phyloP scores from a whole-genome alignment of 139 green algal genomes.

The Marvania coccoides region DNA sequence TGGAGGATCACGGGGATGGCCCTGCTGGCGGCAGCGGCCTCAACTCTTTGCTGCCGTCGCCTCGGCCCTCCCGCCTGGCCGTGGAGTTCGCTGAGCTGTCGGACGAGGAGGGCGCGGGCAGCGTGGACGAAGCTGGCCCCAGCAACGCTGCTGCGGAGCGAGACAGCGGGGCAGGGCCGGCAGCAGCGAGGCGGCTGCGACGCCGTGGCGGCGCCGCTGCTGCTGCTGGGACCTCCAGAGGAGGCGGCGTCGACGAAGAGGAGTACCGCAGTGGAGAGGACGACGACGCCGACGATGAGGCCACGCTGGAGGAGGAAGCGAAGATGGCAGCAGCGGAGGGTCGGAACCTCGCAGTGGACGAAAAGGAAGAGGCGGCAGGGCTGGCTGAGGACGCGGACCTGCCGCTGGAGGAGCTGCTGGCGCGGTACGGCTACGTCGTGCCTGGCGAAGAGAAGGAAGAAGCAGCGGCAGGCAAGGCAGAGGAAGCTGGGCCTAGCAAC shows the following conservation, averaged over 20 bases:
- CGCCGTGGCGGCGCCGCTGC: background rate
- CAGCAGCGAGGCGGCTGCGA: background rate
- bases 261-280: slow-evolving; percentile 15
- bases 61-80: background rate
- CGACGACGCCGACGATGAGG: slow-evolving; percentile 61
- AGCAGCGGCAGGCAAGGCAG: slow-evolving; percentile 19
- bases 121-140: background rate
- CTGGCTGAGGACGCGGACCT: slow-evolving; percentile 76
- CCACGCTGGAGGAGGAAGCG: slow-evolving; percentile 71
- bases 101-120: background rate
- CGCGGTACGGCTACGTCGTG: slow-evolving; percentile 45
- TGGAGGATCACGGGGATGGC: background rate
- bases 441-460: slow-evolving; percentile 19
- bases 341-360: background rate
- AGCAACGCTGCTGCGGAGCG: background rate
- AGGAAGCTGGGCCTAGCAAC: slow-evolving; percentile 2
- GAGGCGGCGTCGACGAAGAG: slow-evolving; percentile 10
- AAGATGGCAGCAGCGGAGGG: slow-evolving; percentile 36
- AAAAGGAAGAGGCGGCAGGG: slow-evolving; percentile 54
- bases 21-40: no score
- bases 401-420: slow-evolving; percentile 80
- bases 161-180: background rate
- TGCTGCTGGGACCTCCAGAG: background rate
- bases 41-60: no score
- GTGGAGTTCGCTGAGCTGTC: background rate